These are phyloP conservation scores for Lentinus polychrous DNA, from an alignment of 1,284 basidiomycete genomes.

Conservation along the genomic window DNA sequence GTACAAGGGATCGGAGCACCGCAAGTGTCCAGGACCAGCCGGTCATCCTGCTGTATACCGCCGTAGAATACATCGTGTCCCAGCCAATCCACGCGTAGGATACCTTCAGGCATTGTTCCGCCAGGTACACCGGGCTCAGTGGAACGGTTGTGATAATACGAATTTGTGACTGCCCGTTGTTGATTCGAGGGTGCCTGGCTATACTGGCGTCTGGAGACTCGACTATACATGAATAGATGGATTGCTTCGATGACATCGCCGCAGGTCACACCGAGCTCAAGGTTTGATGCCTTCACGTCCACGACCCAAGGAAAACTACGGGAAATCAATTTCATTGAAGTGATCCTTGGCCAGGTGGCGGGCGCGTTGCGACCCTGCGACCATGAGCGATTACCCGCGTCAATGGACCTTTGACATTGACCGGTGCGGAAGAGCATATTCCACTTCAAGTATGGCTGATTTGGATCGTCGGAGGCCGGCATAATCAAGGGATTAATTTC, in stretches of 20 bases:
- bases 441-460: slow-evolving; percentile 53
- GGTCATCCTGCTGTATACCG: slow-evolving; percentile 44
- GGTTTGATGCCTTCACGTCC: slow-evolving; percentile 41
- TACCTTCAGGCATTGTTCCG: slow-evolving; percentile 49
- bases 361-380: slow-evolving; percentile 57
- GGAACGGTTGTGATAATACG: slow-evolving; percentile 61
- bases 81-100: slow-evolving; percentile 61
- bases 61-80: slow-evolving; percentile 49
- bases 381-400: slow-evolving; percentile 57
- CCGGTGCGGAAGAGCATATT: slow-evolving; percentile 65
- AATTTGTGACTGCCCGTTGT: slow-evolving; percentile 35
- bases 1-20: slow-evolving; percentile 46
- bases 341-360: slow-evolving; percentile 67
- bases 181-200: slow-evolving; percentile 29
- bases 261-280: slow-evolving; percentile 59
- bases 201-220: slow-evolving; percentile 45
- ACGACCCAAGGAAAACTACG: slow-evolving; percentile 54
- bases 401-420: slow-evolving; percentile 55
- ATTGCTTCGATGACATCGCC: slow-evolving; percentile 63
- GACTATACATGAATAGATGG: slow-evolving; percentile 40
- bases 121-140: slow-evolving; percentile 57
- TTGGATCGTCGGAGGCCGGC: slow-evolving; percentile 38
- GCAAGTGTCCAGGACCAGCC: slow-evolving; percentile 35
- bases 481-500: slow-evolving; percentile 56
- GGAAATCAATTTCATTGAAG: slow-evolving; percentile 44